phyloP scores from a whole-genome alignment of 345 rosid species.

The Ceriops zippeliana region DNA sequence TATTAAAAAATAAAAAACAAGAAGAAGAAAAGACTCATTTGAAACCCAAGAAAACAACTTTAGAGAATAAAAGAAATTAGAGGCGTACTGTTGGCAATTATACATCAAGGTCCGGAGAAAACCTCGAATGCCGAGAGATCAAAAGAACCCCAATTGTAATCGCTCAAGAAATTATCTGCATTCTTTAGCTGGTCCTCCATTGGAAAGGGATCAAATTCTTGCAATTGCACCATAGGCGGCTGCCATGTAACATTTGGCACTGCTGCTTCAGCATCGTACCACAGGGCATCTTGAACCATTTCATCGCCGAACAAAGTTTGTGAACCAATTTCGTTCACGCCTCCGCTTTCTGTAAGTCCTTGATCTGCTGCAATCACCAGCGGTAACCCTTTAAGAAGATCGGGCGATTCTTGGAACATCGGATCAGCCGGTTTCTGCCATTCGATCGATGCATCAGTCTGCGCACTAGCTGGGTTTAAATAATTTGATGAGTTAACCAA shows the following conservation, averaged over 20 bases:
- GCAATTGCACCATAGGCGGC: constrained; percentile 18
- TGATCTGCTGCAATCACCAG: constrained; percentile 18
- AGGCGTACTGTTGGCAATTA: not conserved
- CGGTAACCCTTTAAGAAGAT: constrained; percentile 11
- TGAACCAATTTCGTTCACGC: constrained; percentile 27
- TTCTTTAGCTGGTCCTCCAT: constrained; percentile 36
- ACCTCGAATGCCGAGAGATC: constrained; percentile 55
- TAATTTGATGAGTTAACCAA: constrained; percentile 12
- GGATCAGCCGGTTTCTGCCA: constrained; percentile 12
- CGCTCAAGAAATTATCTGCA: constrained; percentile 37
- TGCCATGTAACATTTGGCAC: constrained; percentile 25
- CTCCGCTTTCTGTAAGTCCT: constrained; percentile 20
- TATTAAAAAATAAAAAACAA: no score
- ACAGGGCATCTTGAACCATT: constrained; percentile 35
- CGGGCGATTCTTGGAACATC: constrained; percentile 1
- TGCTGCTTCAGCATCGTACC: constrained; percentile 25
- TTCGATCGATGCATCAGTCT: constrained; percentile 14
- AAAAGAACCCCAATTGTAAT: constrained; percentile 44
- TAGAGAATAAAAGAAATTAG: no score
- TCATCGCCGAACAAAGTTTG: constrained; percentile 36
- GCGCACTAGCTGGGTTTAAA: constrained; percentile 9
- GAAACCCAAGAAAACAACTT: not conserved
- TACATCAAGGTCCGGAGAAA: constrained; percentile 32
- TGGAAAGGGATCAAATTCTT: constrained; percentile 28
- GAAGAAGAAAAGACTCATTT: not conserved